A percentile compares a stretch with the other conserved stretches of the same genome.
phyloP scores from a whole-genome alignment of 345 rosid species.

The Eucalyptus grandis region DNA sequence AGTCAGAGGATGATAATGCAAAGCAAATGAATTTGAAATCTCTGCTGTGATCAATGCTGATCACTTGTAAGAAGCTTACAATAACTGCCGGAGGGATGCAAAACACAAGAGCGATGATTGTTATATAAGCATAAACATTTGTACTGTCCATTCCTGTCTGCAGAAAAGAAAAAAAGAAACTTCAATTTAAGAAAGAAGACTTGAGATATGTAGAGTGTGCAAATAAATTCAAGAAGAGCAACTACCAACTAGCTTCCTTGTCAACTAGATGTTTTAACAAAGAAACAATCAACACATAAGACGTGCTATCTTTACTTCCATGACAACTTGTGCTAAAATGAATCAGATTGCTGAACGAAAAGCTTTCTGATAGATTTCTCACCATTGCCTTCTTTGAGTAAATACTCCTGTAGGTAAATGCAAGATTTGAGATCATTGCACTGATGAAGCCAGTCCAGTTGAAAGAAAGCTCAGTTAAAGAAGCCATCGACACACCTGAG shows the following conservation, averaged over 20 bases:
- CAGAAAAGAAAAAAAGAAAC: not conserved
- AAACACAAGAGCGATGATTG: slow-evolving; percentile 81
- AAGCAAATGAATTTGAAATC: not conserved
- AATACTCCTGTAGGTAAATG: slow-evolving; percentile 93
- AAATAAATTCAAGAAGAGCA: not conserved
- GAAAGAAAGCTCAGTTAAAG: slow-evolving; percentile 88
- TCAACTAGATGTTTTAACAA: not conserved
- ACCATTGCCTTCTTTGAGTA: slow-evolving; percentile 99
- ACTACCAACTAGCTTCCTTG: not conserved
- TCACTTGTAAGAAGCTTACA: slow-evolving; percentile 24
- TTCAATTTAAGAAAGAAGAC: not conserved
- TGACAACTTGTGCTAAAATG: not conserved
- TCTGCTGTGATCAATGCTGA: not conserved
- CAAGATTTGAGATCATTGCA: slow-evolving; percentile 92
- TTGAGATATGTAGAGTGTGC: not conserved
- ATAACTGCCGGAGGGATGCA: slow-evolving; percentile 90
- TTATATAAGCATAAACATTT: slow-evolving; percentile 85
- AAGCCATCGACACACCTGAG: slow-evolving; percentile 86
- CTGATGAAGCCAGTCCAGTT: slow-evolving; percentile 95
- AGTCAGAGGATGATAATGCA: not conserved
- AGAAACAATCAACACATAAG: not conserved
- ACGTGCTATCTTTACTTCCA: not conserved
- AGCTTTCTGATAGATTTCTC: not conserved
- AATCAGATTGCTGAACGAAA: not conserved
- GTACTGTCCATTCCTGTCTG: slow-evolving; percentile 99